Base-by-base conservation (phyloP, 2,329 filamentous ascomycete species). In the Scedosporium apiospermum region DNA sequence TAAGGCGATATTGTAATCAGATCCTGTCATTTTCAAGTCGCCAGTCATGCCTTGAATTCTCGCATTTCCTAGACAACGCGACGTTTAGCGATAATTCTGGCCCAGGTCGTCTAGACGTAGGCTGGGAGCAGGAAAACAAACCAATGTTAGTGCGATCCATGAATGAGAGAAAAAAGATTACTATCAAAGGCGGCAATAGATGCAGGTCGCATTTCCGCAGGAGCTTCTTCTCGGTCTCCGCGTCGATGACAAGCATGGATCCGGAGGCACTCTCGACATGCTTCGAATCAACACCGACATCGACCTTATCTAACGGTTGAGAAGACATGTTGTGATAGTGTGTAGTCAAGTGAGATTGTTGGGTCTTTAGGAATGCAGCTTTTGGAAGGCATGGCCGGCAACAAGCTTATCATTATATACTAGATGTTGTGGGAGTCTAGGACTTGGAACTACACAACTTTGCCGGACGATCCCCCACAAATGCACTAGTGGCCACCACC, bases 91-190 rank as follows among this genome's bases (percentile, higher is more conserved):
- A 10, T 34, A 21, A 57, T 27, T 30, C 27, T 30, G 27, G 27
- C 27, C 27, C 27, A 16, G 44, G 30, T 16, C n/a, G 2, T 5
- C 10, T 23, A 41, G 30, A 12, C 4, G 6, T 21, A 27, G 12
- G 12, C 7, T n/a, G 4, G 49, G 12, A 34, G 14, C 21, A 41
- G 57, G n/a, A n/a, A 6, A n/a, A 38, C 57, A n/a, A 42, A 64
- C 76, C 82, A 49, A 76, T 71, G 64, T 75, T 75, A 63, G 74
- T 69, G 49, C 71, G 70, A 59, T 76, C 74, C 21, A 76, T 69
- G 71, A 84, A 84, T 58, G 79, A 81, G 12, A 82, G 60, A 2
- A 92, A 79, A 68, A 92, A 91, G 46, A 91, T 70, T 60, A 78
- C 51, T 59, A 76, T 77, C 21, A 78, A 70, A 34, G 75, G 70